Percentiles rank a stretch among this genome's conserved stretches.
Evolutionary conservation across 768 basidiomycete genomes (phyloP).

Genomic region (Brasilioporus rufonigricans): DNA sequence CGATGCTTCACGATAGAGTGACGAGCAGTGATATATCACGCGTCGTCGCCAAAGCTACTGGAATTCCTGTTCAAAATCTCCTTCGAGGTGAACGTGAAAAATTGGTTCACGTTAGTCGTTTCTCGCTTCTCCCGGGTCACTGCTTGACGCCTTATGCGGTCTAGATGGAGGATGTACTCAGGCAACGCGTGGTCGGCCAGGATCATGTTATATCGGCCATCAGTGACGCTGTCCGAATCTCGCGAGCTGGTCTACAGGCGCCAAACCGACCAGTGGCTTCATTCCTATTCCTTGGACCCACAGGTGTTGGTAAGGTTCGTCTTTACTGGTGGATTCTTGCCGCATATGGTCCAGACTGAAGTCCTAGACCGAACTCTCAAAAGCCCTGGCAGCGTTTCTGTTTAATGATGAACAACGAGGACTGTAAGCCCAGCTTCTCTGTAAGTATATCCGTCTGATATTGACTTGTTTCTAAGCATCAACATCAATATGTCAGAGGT

Average conservation of each 20-base stretch:
- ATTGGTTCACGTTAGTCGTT: slow-evolving; percentile 69
- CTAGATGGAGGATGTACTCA: slow-evolving; percentile 85
- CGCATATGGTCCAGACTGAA: neutral
- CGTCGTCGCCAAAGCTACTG: slow-evolving; percentile 85
- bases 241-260: slow-evolving; percentile 85
- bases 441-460: neutral
- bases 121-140: neutral
- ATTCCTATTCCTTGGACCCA: slow-evolving; percentile 88
- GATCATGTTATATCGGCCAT: slow-evolving; percentile 84
- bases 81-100: slow-evolving; percentile 89
- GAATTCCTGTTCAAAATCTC: slow-evolving; percentile 86
- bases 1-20: slow-evolving; percentile 82
- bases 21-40: slow-evolving; percentile 87
- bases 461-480: slow-evolving; percentile 46
- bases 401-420: slow-evolving; percentile 76
- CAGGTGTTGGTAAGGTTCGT: slow-evolving; percentile 78
- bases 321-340: neutral
- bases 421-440: slow-evolving; percentile 50
- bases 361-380: slow-evolving; percentile 75
- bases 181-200: slow-evolving; percentile 82
- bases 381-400: slow-evolving; percentile 77
- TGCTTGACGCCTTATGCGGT: slow-evolving; percentile 1
- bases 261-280: slow-evolving; percentile 89
- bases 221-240: slow-evolving; percentile 89
- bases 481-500: slow-evolving; percentile 98